Percentiles rank a stretch among this genome's conserved stretches.
phyloP scores from a whole-genome alignment of 2,329 filamentous ascomycete genomes.

The Penicillium sp. region DNA sequence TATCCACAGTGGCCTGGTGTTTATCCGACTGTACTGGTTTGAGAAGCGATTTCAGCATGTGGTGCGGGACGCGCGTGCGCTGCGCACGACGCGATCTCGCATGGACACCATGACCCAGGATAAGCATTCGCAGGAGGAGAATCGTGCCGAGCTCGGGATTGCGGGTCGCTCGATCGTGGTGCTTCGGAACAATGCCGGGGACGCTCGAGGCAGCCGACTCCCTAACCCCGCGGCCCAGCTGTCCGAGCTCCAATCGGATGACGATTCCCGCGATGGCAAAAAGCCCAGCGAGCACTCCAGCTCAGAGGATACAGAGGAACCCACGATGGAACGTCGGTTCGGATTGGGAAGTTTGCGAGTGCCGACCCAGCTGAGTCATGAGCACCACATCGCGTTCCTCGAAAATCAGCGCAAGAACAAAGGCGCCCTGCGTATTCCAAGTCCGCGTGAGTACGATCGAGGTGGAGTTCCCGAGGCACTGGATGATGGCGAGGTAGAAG shows the following conservation, averaged over 20 bases:
- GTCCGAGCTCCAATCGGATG: constrained; percentile 31
- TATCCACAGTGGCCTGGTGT: constrained; percentile 83
- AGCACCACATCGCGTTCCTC: constrained; percentile 85
- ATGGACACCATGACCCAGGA: constrained; percentile 56
- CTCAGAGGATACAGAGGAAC: constrained; percentile 21
- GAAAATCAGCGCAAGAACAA: constrained; percentile 79
- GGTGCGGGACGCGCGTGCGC: constrained; percentile 69
- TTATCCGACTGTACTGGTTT: constrained; percentile 95
- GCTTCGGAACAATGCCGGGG: constrained; percentile 38
- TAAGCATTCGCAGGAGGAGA: constrained; percentile 44
- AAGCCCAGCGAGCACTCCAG: constrained; percentile 26
- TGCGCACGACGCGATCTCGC: constrained; percentile 67
- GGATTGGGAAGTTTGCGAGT: constrained; percentile 60
- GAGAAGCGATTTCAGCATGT: constrained; percentile 91
- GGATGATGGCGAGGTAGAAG: constrained; percentile 49
- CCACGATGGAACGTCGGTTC: constrained; percentile 39
- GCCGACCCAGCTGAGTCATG: constrained; percentile 60
- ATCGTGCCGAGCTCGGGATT: constrained; percentile 45
- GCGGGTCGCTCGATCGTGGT: constrained; percentile 45
- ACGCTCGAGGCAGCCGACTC: constrained; percentile 30
- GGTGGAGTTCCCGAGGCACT: constrained; percentile 71
- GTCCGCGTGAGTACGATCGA: constrained; percentile 84
- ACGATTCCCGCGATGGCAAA: constrained; percentile 28
- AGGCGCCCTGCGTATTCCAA: constrained; percentile 82
- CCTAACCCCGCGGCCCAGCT: constrained; percentile 25